These are phyloP conservation scores for Parasitella parasitica DNA, from an alignment of 371 early-diverging fungal genomes.

Conservation along the genomic window DNA sequence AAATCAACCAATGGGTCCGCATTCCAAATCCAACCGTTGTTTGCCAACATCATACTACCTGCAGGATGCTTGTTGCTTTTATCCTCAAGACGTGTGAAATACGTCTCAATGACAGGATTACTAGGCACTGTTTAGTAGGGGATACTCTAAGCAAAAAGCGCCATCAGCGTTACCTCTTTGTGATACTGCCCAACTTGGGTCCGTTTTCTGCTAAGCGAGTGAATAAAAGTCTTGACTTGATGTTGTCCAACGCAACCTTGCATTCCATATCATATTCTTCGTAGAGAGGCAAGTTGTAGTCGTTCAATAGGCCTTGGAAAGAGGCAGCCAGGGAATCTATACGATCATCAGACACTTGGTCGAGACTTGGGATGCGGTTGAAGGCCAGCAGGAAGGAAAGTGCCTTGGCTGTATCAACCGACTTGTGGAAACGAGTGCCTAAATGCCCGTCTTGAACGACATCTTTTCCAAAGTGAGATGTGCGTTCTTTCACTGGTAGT, in stretches of 20 bases:
- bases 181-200: constrained; percentile 56
- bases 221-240: constrained; percentile 78
- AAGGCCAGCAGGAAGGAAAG: constrained; percentile 48
- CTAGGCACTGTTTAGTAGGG: constrained; percentile 33
- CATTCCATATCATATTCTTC: constrained; percentile 83
- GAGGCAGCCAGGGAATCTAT: constrained; percentile 30
- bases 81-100: constrained; percentile 79
- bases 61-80: constrained; percentile 55
- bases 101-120: constrained; percentile 83
- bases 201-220: constrained; percentile 80
- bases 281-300: constrained; percentile 84
- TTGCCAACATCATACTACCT: constrained; percentile 73
- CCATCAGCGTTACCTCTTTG: constrained; percentile 36
- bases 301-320: constrained; percentile 64
- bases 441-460: constrained; percentile 37
- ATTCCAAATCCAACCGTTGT: constrained; percentile 99
- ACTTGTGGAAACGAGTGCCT: constrained; percentile 54
- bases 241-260: constrained; percentile 68
- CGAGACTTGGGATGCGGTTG: constrained; percentile 10
- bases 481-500: constrained; percentile 45
- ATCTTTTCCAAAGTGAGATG: constrained; percentile 31
- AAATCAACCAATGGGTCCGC: constrained; percentile 93
- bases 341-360: constrained; percentile 19
- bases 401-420: constrained; percentile 43
- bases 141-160: neutral